Evolutionary conservation across 2,329 filamentous ascomycete genomes (phyloP), one percentile per base, ranked within the genome.

Genomic region (Claviceps pazoutovae): DNA sequence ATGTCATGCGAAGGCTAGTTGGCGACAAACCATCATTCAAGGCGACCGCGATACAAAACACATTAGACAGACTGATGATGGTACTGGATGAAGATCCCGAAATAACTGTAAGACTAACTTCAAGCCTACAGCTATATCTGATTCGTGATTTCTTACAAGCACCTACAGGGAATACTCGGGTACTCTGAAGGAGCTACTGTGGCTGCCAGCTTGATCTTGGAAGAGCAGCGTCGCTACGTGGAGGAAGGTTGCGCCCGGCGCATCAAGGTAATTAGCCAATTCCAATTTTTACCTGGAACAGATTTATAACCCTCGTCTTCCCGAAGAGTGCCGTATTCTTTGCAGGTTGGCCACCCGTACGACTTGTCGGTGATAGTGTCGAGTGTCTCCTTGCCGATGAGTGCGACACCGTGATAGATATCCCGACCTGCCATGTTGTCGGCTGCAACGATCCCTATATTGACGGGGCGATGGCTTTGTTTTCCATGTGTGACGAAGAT

Each of bases 401-500:
- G 54, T 68, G 65, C 3, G 71, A 74, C 3, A 60, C 65, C 42
- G 61, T 71, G 53, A 73, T 76, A 51, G 68, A 74, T 54, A 68
- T 74, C 34, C 72, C 72, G 9, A 75, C 72, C 0, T 69, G 69
- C 52, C 73, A 76, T 55, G 71, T 74, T 59, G 68, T 77, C 50
- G 74, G 74, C 17, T 73, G 71, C 3, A 61, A 68, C 53, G 79
- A 82, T 57, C 79, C 78, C 1, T 82, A 80, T 56, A 67, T 80
- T 3, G 68, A 76, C 36, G 78, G 78, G 0, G 74, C 75, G 2
- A 71, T 80, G 66, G 77, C 78, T 0, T 67, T 82, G 9, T 80
- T 75, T 65, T 79, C 79, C 57, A 68, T 80, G 13, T 83, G 78
- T 57, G 74, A 81, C 49, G 71, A 71, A 0, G 78, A 82, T 54